Percentiles rank a stretch among this genome's conserved stretches.
phyloP scores from a whole-genome alignment of 2,329 filamentous ascomycete species.

The Fusarium humuli region DNA sequence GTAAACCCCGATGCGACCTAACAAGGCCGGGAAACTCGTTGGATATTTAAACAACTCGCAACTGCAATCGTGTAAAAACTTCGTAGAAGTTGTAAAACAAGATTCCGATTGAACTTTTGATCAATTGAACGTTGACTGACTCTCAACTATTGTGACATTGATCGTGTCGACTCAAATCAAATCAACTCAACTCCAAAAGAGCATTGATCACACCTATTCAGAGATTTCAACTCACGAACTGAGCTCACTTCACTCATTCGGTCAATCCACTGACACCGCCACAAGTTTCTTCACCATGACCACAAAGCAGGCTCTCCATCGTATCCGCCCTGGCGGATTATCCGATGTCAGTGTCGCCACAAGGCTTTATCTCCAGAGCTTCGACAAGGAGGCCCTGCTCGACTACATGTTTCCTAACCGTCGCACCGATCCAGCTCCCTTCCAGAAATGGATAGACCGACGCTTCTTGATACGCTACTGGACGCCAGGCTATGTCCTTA shows the following conservation, averaged over 20 bases:
- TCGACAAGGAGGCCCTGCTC: constrained; percentile 49
- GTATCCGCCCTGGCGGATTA: constrained; percentile 49
- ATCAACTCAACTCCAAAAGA: neutral
- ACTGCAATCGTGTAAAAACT: neutral
- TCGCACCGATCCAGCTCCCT: constrained; percentile 34
- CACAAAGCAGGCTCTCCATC: constrained; percentile 30
- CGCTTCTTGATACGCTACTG: constrained; percentile 51
- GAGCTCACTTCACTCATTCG: neutral
- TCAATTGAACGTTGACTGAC: neutral
- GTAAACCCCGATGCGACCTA: constrained; percentile 14
- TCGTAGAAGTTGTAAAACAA: neutral
- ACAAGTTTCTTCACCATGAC: constrained; percentile 20
- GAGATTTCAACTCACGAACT: neutral
- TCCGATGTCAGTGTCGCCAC: constrained; percentile 47
- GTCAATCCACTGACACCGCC: neutral
- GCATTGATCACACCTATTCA: neutral
- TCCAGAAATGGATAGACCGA: constrained; percentile 40
- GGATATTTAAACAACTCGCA: neutral
- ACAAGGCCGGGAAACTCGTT: neutral
- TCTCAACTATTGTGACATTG: neutral
- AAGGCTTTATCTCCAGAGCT: constrained; percentile 48
- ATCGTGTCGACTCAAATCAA: neutral
- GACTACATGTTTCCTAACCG: constrained; percentile 50
- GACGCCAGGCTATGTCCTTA: constrained; percentile 49
- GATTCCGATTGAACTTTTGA: neutral